Conservation (phyloP, 768 basidiomycete species). For the Daedaleopsis sinensis region DNA sequence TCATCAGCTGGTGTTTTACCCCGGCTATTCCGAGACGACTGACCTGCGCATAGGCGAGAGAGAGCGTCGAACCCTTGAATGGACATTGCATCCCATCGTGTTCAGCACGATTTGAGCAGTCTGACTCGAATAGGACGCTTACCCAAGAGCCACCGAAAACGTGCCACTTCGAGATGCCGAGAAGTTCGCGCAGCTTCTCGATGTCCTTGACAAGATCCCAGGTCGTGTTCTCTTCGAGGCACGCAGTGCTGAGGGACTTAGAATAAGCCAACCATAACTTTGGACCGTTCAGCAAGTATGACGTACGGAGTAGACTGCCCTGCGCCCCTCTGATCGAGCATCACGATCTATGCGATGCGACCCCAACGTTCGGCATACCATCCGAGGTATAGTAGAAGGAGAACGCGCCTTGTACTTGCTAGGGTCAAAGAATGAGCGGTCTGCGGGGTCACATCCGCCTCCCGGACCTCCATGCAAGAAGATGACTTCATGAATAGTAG, state of each 20-base stretch:
- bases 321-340: constrained; percentile 89
- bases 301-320: constrained; percentile 86
- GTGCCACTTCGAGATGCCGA: constrained; percentile 85
- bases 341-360: constrained; percentile 58
- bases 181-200: constrained; percentile 76
- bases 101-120: background rate
- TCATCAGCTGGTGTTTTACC: background rate
- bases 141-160: constrained; percentile 97
- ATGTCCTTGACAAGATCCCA: constrained; percentile 93
- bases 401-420: constrained; percentile 72
- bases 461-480: constrained; percentile 88
- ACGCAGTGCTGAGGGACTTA: constrained; percentile 57
- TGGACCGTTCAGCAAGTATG: background rate
- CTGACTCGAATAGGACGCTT: constrained; percentile 12
- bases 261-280: background rate
- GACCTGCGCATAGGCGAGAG: constrained; percentile 85
- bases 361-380: background rate
- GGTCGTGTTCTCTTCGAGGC: constrained; percentile 85
- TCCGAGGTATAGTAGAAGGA: background rate
- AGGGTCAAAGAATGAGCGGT: constrained; percentile 84
- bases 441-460: constrained; percentile 67
- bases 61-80: constrained; percentile 78
- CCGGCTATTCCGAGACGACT: background rate
- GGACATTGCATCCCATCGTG: background rate
- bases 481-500: constrained; percentile 51